A percentile compares a stretch with the other conserved stretches of the same genome.
Evolutionary conservation across 2,329 filamentous ascomycete species (phyloP).

Genomic region (Ophiostoma tasmaniense): DNA sequence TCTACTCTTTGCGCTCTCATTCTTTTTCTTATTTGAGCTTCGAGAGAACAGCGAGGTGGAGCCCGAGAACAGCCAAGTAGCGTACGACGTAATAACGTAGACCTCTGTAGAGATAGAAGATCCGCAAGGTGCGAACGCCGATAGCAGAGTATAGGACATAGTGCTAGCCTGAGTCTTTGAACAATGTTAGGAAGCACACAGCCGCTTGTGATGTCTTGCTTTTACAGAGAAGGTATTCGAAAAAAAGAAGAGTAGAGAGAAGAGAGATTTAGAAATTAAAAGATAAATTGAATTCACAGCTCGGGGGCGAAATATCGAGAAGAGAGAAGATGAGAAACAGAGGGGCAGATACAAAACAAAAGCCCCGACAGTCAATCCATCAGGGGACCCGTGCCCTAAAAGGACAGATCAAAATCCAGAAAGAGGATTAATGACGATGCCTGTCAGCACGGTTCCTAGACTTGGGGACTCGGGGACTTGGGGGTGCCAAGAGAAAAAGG

Average conservation of each 20-base stretch:
- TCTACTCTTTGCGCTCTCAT: not conserved
- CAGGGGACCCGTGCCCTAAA: not conserved
- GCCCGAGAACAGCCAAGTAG: not conserved
- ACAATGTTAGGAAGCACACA: not conserved
- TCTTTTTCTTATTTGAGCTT: not conserved
- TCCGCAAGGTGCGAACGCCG: not conserved
- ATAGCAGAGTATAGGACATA: not conserved
- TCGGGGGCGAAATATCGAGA: not conserved
- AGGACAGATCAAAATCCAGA: not conserved
- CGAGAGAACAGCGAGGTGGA: not conserved
- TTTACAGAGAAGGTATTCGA: not conserved
- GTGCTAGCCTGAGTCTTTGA: not conserved
- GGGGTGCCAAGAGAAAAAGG: not conserved
- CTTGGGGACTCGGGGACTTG: not conserved
- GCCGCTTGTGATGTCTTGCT: not conserved
- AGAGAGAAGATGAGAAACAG: not conserved
- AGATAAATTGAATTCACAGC: not conserved
- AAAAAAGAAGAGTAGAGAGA: not conserved
- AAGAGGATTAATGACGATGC: not conserved
- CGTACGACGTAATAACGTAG: not conserved
- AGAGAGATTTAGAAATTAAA: not conserved
- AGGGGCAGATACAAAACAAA: not conserved
- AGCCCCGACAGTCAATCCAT: not conserved
- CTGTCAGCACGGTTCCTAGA: not conserved
- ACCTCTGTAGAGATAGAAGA: not conserved